Base-by-base conservation (phyloP, 441 rosid genomes). In the Croton setiger region DNA sequence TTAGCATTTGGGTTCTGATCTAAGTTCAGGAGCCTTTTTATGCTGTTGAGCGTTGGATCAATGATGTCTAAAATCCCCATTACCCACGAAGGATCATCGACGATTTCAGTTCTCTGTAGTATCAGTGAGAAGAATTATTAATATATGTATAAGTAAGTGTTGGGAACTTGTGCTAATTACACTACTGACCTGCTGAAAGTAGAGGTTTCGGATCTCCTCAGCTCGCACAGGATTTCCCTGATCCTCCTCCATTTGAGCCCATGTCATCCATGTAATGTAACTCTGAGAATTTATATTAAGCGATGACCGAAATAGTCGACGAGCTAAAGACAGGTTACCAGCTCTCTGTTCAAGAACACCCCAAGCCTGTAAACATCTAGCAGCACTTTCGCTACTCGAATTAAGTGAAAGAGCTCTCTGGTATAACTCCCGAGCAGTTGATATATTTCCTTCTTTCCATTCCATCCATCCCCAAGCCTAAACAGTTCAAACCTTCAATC, bases 391-490 rank as follows among this genome's bases (percentile, higher is more conserved):
- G 2, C 77, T 88, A 31, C 76, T 81, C 33, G 97, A 72, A 73
- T 87, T 76, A 70, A 94, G 82, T 68, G 97, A 77, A 58, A 94
- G 81, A 70, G 90, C 93, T 80, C 63, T 85, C 77, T 87, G 90
- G 82, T 94, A 94, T 54, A 86, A 82, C 73, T 85, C 84, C 81
- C 96, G 85, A 23, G 98, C 98, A 3, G 87, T 79, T 31, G 86
- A 45, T 76, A 84, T 70, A 77, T 90, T 91, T 75, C 97, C 98
- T 86, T 94, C 97, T 73, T 91, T 91, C 98, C 98, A 91, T 71
- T 94, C 98, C 98, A 91, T 86, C 98, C 96, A 94, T 67, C 97
- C 97, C 98, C 98, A 94, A 57, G 92, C 98, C 98, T 94, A 75
- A 69, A 35, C 36, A 74, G 43, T 33, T 65, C 35, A 57, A 47